phyloP scores from a whole-genome alignment of 257 asterid genomes.

The Gardenia jasminoides region DNA sequence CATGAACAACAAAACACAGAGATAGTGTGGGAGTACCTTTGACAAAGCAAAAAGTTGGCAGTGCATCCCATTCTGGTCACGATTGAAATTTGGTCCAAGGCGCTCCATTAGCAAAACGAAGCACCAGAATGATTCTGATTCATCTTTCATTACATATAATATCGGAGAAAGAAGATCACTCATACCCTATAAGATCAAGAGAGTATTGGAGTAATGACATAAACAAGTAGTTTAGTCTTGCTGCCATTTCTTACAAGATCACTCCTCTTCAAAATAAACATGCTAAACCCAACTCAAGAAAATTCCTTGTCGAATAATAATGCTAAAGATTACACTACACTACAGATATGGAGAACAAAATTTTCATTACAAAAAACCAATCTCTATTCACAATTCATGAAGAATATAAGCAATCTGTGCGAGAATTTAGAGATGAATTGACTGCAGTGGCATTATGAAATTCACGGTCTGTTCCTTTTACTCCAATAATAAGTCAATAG shows the following conservation, averaged over 20 bases:
- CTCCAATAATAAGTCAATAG: not conserved
- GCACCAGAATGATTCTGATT: slow-evolving; percentile 95
- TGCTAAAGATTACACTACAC: not conserved
- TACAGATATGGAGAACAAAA: not conserved
- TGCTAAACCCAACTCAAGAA: not conserved
- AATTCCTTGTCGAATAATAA: not conserved
- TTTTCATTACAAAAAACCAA: not conserved
- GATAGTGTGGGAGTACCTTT: slow-evolving; percentile 51
- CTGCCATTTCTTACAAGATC: not conserved
- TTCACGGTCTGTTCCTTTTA: not conserved
- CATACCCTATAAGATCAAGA: slow-evolving; percentile 74
- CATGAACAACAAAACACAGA: not conserved
- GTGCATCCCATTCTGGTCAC: slow-evolving; percentile 99
- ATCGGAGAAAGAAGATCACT: slow-evolving; percentile 98
- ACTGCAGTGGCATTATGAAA: not conserved
- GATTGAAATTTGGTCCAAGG: slow-evolving; percentile 97
- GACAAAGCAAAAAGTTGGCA: slow-evolving; percentile 94
- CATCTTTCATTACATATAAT: slow-evolving; percentile 84
- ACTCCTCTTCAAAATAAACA: not conserved
- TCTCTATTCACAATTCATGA: not conserved
- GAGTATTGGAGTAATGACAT: not conserved
- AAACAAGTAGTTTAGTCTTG: not conserved
- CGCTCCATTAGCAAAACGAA: slow-evolving; percentile 88
- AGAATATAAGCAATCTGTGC: not conserved
- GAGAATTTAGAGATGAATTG: not conserved